Conservation (phyloP, 192 early-diverging fungal genomes). For the Blastocladiella britannica region DNA sequence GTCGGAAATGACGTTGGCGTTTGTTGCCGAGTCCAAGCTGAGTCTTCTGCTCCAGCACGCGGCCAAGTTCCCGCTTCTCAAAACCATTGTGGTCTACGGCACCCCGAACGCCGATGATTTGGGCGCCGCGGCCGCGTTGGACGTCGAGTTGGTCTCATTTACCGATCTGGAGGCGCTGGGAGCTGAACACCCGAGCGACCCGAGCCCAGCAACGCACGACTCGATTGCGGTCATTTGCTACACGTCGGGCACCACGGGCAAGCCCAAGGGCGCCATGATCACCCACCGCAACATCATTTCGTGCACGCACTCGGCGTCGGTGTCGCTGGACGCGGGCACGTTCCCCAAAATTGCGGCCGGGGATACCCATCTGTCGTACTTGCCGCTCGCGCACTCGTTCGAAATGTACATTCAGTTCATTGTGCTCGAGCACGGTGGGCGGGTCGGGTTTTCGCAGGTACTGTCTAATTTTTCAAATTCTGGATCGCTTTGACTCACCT, state of each 20-base stretch:
- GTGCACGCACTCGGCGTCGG: no score
- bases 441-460: conserved; percentile 59
- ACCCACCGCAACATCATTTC: conserved; percentile 4
- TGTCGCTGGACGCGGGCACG: conserved; percentile 3
- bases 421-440: conserved; percentile 32
- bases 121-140: conserved; percentile 13
- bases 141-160: conserved; percentile 13
- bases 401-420: conserved; percentile 40
- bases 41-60: conserved; percentile 22
- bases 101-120: conserved; percentile 10
- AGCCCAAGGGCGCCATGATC: conserved; percentile 17
- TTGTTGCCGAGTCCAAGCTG: conserved; percentile 39
- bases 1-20: conserved; percentile 44
- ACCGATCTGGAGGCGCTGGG: conserved; percentile 46
- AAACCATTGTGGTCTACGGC: conserved; percentile 35
- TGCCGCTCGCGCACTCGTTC: conserved; percentile 82
- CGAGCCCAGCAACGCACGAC: conserved; percentile 32
- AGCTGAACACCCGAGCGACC: conserved; percentile 13
- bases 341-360: conserved; percentile 6
- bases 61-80: conserved; percentile 17
- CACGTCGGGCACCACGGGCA: conserved; percentile 39
- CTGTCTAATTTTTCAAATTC: no score
- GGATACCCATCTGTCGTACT: conserved; percentile 47
- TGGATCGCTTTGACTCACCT: no score
- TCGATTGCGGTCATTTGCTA: conserved; percentile 74